Percentiles rank a stretch among this genome's conserved stretches.
Conservation (phyloP, 2,329 filamentous ascomycete species). For the Ophiostoma australiae region DNA sequence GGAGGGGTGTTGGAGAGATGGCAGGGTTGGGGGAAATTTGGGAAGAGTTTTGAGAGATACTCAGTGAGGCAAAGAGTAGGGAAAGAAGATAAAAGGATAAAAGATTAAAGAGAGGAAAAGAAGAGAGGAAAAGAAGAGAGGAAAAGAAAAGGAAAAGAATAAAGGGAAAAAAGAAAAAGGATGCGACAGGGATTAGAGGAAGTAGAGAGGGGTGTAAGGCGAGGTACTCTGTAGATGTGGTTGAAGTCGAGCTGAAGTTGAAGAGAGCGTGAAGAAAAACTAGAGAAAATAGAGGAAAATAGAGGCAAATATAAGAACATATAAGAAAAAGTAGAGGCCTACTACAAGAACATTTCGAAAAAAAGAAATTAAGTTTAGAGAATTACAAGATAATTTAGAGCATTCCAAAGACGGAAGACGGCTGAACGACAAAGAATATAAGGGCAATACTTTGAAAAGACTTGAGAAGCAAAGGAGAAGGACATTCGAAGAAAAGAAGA, state of each 20-base stretch:
- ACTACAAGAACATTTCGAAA: neutral
- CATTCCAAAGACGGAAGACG: too few relatives aligned
- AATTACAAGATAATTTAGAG: too few relatives aligned
- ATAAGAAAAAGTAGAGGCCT: neutral
- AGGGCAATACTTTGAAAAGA: neutral
- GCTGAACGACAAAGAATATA: too few relatives aligned
- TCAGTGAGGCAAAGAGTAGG: neutral
- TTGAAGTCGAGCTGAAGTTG: neutral
- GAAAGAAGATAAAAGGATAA: neutral
- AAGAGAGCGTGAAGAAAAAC: neutral
- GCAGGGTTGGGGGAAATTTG: neutral
- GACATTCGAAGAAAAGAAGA: neutral
- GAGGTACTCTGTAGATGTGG: neutral
- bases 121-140: neutral
- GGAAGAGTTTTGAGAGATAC: neutral
- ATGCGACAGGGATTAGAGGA: constrained; percentile 19
- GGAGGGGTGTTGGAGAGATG: constrained; percentile 7
- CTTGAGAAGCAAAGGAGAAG: too few relatives aligned
- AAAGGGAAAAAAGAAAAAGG: constrained; percentile 11
- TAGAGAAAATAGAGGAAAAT: neutral
- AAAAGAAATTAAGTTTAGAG: too few relatives aligned
- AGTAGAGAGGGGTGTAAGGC: constrained; percentile 19
- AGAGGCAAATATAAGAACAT: neutral
- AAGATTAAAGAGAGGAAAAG: constrained; percentile 2
- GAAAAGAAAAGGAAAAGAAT: constrained; percentile 8